Evolutionary conservation across 352 stramenopile species (phyloP).

Genomic region (Elongisporangium anandrum): DNA sequence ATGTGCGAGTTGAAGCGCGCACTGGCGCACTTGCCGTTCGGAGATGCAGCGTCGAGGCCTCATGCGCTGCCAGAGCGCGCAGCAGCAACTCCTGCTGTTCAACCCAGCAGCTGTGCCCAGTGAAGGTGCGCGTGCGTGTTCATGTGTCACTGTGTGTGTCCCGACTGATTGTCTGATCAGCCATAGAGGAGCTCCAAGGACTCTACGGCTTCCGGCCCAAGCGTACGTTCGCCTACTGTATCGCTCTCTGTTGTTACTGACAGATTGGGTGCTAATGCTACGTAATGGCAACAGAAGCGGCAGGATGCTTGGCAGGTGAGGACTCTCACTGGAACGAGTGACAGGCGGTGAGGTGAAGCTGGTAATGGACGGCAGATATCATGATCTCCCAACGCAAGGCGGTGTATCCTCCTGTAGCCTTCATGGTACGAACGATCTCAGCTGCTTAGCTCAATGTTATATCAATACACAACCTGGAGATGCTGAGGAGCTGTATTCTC

Average conservation of each 20-base stretch:
- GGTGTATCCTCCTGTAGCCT: conserved; percentile 61
- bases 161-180: conserved; percentile 15
- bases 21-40: background rate
- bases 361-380: conserved; percentile 30
- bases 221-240: no score
- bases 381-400: conserved; percentile 76
- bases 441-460: background rate
- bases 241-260: background rate
- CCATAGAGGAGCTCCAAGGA: conserved; percentile 42
- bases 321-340: no score
- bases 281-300: conserved; percentile 24
- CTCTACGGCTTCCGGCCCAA: conserved; percentile 54
- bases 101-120: conserved; percentile 44
- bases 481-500: background rate
- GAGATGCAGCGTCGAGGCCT: background rate
- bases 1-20: background rate
- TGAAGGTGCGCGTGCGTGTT: conserved; percentile 23
- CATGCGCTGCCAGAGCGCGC: conserved; percentile 28
- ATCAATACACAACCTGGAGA: background rate
- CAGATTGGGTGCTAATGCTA: background rate
- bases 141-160: background rate
- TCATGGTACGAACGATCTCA: conserved; percentile 32
- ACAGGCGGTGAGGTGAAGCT: background rate
- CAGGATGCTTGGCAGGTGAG: conserved; percentile 50
- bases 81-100: conserved; percentile 48